A percentile compares a stretch with the other conserved stretches of the same genome.
Evolutionary conservation across 495 filamentous ascomycete species (phyloP).

Genomic region (Cudoniella acicularis): DNA sequence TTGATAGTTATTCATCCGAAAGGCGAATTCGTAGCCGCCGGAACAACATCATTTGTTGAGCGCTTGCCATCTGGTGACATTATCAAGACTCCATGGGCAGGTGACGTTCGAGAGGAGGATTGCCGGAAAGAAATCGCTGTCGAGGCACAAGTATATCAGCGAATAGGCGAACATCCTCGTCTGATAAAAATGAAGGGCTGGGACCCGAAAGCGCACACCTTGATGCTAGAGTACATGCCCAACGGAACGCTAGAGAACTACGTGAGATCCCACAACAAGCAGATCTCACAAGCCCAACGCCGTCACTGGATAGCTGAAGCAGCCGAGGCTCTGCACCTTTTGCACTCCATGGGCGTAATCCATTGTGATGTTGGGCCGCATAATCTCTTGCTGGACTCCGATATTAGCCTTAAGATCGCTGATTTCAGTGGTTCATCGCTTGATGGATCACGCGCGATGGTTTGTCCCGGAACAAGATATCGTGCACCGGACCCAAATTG

Average conservation of each 20-base stretch:
- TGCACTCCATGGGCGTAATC: constrained; percentile 25
- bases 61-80: constrained; percentile 9
- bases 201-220: background rate
- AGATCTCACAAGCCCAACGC: constrained; percentile 18
- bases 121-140: background rate
- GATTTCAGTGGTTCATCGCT: constrained; percentile 29
- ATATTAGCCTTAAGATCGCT: constrained; percentile 26
- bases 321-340: constrained; percentile 23
- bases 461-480: background rate
- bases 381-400: constrained; percentile 27
- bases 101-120: background rate
- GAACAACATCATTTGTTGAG: constrained; percentile 7
- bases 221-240: constrained; percentile 27
- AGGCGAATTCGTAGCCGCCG: background rate
- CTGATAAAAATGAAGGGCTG: constrained; percentile 7
- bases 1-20: too few relatives aligned
- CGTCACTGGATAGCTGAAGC: constrained; percentile 26
- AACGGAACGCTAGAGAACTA: constrained; percentile 28
- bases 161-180: constrained; percentile 4
- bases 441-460: background rate
- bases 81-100: constrained; percentile 6
- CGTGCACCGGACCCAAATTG: constrained; percentile 19
- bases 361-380: constrained; percentile 29
- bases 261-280: constrained; percentile 14
- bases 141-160: constrained; percentile 8